These are phyloP conservation scores for Cucurbita pepo DNA, from an alignment of 306 rosid species.

Conservation along the genomic window DNA sequence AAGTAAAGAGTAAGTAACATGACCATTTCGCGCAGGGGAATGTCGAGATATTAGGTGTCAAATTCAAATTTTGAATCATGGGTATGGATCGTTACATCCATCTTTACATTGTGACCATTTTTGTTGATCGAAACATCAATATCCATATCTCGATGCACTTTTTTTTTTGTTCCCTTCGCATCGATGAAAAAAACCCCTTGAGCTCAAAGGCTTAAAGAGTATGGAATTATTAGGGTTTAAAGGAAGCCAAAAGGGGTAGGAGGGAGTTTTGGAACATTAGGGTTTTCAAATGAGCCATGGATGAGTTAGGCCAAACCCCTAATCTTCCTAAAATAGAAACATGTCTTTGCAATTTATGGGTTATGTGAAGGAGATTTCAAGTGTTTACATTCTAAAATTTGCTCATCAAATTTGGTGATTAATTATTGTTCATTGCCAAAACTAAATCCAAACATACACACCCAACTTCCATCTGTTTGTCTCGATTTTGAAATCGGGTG, in stretches of 20 bases:
- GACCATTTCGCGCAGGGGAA: too few species aligned
- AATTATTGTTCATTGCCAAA: neutral
- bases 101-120: too few species aligned
- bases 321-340: neutral
- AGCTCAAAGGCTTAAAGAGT: too few species aligned
- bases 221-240: neutral
- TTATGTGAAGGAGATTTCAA: neutral
- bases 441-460: neutral
- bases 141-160: neutral
- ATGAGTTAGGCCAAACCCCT: neutral
- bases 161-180: neutral
- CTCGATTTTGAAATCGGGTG: neutral
- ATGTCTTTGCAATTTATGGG: neutral
- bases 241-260: neutral
- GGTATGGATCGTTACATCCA: too few species aligned
- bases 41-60: too few species aligned
- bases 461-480: neutral
- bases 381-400: neutral
- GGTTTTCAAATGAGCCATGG: neutral
- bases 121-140: neutral
- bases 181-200: neutral
- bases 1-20: too few species aligned
- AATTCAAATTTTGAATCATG: too few species aligned
- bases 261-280: neutral
- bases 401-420: neutral